Base-by-base conservation (phyloP, 1,284 basidiomycete genomes). In the Lentinus polychrous region DNA sequence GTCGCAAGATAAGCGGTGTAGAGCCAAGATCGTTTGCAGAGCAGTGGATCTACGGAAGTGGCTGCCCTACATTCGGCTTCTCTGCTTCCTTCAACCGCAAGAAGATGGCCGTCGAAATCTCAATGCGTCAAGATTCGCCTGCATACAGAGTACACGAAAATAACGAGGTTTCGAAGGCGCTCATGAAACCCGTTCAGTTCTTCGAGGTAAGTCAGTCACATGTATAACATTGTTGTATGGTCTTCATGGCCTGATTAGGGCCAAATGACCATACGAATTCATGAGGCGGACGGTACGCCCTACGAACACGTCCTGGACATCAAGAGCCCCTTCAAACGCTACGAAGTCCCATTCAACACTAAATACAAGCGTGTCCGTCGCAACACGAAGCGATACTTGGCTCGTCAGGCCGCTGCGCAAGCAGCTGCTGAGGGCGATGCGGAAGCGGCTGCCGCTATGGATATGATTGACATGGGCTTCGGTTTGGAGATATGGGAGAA, bases 311-410 rank as follows among this genome's bases (percentile, higher is more conserved):
- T 99, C 17, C 76, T 99, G 36, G 94, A 97, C 63, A 90, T 99
- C 51, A 85, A 90, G 36, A 81, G 80, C 17, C 69, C 82, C 1
- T 89, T 88, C 68, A 97, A 96, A 65, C 84, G 89, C 11, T 97
- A 92, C 63, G 93, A 96, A 60, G 93, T 99, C 0, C 94, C 96
- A 1, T 99, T 98, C 76, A 99, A 99, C 66, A 98, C 95, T n/a
- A 99, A 98, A 67, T 98, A 98, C 70, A 99, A 98, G 68, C 91
- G 96, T 53, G 91, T 97, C 14, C 79, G 94, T 45, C 78, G 95
- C 32, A 93, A 94, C 58, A 96, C 92, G 17, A 95, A 95, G 65
- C 87, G 93, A 15, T 96, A 96, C 59, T 79, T 96, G 42, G 94
- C 94, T 7, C 81, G 94, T 31, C 94, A 96, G 66, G 88, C 91